Percentiles rank a stretch among this genome's conserved stretches.
phyloP scores from a whole-genome alignment of 371 early-diverging fungal genomes.

The Circinella minor region DNA sequence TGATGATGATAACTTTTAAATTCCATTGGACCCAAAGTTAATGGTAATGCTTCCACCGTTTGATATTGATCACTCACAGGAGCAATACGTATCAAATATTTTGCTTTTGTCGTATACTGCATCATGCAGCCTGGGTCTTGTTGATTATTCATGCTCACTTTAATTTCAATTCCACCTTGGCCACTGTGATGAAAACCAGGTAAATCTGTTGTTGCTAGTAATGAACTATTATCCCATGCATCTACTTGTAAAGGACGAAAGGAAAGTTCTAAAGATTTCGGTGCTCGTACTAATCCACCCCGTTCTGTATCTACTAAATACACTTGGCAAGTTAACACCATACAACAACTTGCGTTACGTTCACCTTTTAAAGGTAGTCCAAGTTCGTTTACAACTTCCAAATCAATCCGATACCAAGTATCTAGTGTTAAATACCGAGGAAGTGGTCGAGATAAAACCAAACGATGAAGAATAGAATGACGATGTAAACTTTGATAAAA shows the following conservation, averaged over 20 bases:
- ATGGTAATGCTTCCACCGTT: slow-evolving; percentile 24
- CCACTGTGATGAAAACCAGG: slow-evolving; percentile 37
- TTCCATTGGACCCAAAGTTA: slow-evolving; percentile 35
- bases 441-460: slow-evolving; percentile 24
- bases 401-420: slow-evolving; percentile 40
- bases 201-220: not conserved
- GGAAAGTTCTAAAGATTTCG: slow-evolving; percentile 2
- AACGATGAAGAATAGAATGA: slow-evolving; percentile 34
- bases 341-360: slow-evolving; percentile 15
- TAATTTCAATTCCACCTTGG: slow-evolving; percentile 38
- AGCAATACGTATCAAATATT: slow-evolving; percentile 22
- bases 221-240: slow-evolving; percentile 29
- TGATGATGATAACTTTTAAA: not conserved
- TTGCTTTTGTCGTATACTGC: slow-evolving; percentile 27
- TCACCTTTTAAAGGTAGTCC: slow-evolving; percentile 26
- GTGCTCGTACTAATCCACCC: not conserved
- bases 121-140: not conserved
- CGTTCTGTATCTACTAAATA: slow-evolving; percentile 5
- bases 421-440: slow-evolving; percentile 14
- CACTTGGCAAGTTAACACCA: slow-evolving; percentile 25
- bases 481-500: slow-evolving; percentile 21
- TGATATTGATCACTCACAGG: slow-evolving; percentile 16
- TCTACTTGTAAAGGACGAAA: slow-evolving; percentile 33
- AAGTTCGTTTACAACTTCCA: slow-evolving; percentile 43
- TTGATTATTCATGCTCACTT: slow-evolving; percentile 16